phyloP scores from a whole-genome alignment of 2,329 filamentous ascomycete species.

The Ambrosiella xylebori region DNA sequence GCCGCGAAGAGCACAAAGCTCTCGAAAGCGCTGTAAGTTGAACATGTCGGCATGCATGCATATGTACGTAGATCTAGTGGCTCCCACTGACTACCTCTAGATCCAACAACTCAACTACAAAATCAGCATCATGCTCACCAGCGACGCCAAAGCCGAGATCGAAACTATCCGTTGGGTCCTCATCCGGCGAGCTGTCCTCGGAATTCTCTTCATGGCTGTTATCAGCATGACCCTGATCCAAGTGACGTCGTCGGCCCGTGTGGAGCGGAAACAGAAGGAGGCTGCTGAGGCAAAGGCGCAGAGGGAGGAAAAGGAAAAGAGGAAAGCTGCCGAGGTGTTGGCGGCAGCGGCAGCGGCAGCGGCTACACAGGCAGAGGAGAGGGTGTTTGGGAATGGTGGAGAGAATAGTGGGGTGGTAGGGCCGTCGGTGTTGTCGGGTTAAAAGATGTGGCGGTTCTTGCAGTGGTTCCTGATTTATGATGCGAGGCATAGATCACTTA shows the following conservation, averaged over 20 bases:
- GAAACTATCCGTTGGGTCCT: slow-evolving; percentile 80
- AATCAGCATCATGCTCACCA: slow-evolving; percentile 78
- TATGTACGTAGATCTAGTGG: neutral
- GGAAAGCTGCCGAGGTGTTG: neutral
- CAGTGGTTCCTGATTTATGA: too few species aligned
- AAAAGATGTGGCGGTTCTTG: too few species aligned
- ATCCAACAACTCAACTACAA: slow-evolving; percentile 94
- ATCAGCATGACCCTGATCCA: slow-evolving; percentile 41
- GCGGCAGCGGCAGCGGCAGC: neutral
- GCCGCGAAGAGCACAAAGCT: slow-evolving; percentile 69
- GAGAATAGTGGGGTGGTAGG: neutral
- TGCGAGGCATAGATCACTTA: too few species aligned
- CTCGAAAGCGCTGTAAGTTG: slow-evolving; percentile 58
- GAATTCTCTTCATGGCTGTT: slow-evolving; percentile 49
- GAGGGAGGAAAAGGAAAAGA: neutral
- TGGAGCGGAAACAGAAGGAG: neutral
- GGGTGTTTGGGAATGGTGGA: neutral
- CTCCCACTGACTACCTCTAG: slow-evolving; percentile 22
- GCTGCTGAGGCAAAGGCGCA: neutral
- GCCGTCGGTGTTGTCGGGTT: too few species aligned
- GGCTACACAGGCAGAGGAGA: neutral
- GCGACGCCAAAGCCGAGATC: slow-evolving; percentile 80
- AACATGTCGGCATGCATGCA: neutral
- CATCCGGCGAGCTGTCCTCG: slow-evolving; percentile 44
- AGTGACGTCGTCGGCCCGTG: slow-evolving; percentile 37